Base-by-base conservation (phyloP, 2,329 filamentous ascomycete species). In the Aspergillus hiratsukae region DNA sequence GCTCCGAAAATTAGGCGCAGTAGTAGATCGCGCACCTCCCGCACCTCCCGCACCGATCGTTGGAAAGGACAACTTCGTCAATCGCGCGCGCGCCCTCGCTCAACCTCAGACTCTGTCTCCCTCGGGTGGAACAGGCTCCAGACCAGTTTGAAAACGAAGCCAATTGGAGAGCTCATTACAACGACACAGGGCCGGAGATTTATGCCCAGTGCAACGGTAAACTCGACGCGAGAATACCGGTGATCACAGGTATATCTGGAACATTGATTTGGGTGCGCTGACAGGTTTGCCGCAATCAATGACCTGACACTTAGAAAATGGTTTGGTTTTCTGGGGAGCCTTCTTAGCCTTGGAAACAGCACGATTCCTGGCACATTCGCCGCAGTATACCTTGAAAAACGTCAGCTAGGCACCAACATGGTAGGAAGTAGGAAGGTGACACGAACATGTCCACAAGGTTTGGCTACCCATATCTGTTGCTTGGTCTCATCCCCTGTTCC, bases 111-210 rank as follows among this genome's bases (percentile, higher is more conserved):
- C 87, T 0, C 61, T 62, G 9, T 68, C 71, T 8, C 53, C 63
- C 11, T 83, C 84, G 64, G 81, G 79, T 37, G 93, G 91, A 61
- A 81, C 84, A 51, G 94, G 94, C 23, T 92, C 96, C 93, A 0
- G 90, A 99, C 72, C 94, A 99, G 71, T 99, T 99, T 69, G 94
- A 99, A 76, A 93, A 89, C 27, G 80, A 85, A 51, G 90, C 91
- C 31, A 99, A 99, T 75, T 96, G 88, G 82, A 80, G 83, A 48
- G 92, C 94, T 1, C 94, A 99, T 76, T 86, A 87, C 65, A 78
- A 82, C 21, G 84, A 85, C 14, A 99, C 94, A 0, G 94, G 94
- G 0, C 94, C 93, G 0, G 94, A 99, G 76, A 94, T 99, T 63
- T 88, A 84, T 66, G 76, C 79, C 0, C 94, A 99, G 76, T 89